phyloP scores from a whole-genome alignment of 768 basidiomycete species.

The Tricholoma saponaceum region DNA sequence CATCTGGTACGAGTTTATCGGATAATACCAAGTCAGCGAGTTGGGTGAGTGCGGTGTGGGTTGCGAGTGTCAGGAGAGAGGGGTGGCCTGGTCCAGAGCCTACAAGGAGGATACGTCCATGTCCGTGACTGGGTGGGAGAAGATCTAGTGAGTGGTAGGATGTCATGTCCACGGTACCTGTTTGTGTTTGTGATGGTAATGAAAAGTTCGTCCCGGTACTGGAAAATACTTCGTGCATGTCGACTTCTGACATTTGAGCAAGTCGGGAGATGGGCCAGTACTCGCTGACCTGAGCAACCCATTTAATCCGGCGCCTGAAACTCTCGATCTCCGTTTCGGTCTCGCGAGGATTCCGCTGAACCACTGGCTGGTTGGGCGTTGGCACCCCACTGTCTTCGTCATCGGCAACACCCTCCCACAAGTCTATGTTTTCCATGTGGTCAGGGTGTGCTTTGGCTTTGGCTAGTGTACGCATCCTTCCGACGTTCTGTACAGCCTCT shows the following conservation, averaged over 20 bases:
- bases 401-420: neutral
- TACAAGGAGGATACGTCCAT: slow-evolving; percentile 81
- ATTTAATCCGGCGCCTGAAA: slow-evolving; percentile 72
- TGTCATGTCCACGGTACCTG: slow-evolving; percentile 9
- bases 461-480: slow-evolving; percentile 58
- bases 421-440: slow-evolving; percentile 7
- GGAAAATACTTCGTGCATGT: slow-evolving; percentile 64
- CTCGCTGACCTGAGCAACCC: slow-evolving; percentile 95
- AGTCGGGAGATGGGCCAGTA: slow-evolving; percentile 88
- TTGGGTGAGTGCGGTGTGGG: slow-evolving; percentile 73
- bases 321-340: slow-evolving; percentile 42
- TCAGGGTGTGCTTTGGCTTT: slow-evolving; percentile 13
- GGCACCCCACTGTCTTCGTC: slow-evolving; percentile 47
- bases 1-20: slow-evolving; percentile 93
- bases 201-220: slow-evolving; percentile 33
- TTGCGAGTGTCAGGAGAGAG: slow-evolving; percentile 84
- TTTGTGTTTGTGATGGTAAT: slow-evolving; percentile 7
- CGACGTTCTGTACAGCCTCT: slow-evolving; percentile 69
- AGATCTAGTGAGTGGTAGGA: slow-evolving; percentile 32
- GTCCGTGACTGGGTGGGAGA: slow-evolving; percentile 19
- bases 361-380: slow-evolving; percentile 72
- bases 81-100: slow-evolving; percentile 97
- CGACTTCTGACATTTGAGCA: slow-evolving; percentile 58
- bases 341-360: slow-evolving; percentile 38
- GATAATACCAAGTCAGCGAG: slow-evolving; percentile 87